Conservation (phyloP, 768 basidiomycete species). For the Cytidiella melzeri region DNA sequence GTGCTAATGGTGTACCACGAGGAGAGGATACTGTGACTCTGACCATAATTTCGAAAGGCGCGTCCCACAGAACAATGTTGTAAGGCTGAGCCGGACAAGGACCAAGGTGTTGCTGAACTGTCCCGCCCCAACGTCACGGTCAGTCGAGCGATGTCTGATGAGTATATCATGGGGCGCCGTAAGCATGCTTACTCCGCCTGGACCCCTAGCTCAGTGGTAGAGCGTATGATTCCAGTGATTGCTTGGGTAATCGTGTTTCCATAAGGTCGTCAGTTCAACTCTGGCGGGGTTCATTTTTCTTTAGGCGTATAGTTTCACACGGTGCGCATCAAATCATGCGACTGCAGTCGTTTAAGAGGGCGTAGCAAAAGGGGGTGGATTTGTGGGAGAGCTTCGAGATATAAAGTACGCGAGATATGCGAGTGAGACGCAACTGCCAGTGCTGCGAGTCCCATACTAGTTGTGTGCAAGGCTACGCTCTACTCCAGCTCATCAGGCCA, state of each 20-base stretch:
- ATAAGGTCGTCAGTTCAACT: slow-evolving; percentile 8
- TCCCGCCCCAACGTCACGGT: not conserved
- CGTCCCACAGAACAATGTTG: not conserved
- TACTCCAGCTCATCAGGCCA: no score
- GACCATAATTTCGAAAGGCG: slow-evolving; percentile 33
- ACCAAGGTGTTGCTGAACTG: not conserved
- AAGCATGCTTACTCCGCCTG: no score
- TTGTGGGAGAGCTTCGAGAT: no score
- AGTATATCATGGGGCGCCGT: no score
- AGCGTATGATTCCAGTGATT: slow-evolving; percentile 7
- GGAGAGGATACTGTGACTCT: slow-evolving; percentile 49
- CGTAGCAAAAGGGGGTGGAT: no score
- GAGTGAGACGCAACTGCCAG: no score
- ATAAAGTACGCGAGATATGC: no score
- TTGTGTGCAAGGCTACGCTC: no score
- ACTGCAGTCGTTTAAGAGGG: no score
- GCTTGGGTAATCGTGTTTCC: not conserved
- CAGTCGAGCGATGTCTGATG: no score
- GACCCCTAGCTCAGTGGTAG: slow-evolving; percentile 10
- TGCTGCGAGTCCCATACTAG: no score
- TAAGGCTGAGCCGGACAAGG: not conserved
- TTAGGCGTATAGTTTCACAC: not conserved
- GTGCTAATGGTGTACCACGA: slow-evolving; percentile 40
- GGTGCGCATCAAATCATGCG: no score
- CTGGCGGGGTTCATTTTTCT: slow-evolving; percentile 6